A percentile compares a stretch with the other conserved stretches of the same genome.
Conservation (phyloP, 2,329 filamentous ascomycete species). For the Fusarium clavum region DNA sequence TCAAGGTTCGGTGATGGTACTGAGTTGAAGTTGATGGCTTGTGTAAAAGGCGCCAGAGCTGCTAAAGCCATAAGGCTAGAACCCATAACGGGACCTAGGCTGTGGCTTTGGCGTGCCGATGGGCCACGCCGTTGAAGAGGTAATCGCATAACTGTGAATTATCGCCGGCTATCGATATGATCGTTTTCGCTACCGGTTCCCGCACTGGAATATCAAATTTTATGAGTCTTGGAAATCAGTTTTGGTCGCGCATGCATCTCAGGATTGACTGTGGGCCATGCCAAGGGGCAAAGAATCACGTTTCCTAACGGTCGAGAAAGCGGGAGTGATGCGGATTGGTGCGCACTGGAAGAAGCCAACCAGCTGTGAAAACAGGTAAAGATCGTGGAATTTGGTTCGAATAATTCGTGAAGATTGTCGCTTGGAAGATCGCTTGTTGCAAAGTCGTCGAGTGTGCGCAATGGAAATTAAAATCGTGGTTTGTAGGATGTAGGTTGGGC, state of each 20-base stretch:
- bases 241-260: constrained; percentile 46
- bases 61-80: constrained; percentile 55
- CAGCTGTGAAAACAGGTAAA: constrained; percentile 8
- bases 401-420: constrained; percentile 8
- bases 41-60: constrained; percentile 57
- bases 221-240: constrained; percentile 28
- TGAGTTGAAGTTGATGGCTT: constrained; percentile 68
- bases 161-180: constrained; percentile 29
- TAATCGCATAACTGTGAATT: constrained; percentile 60
- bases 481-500: constrained; percentile 40
- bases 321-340: constrained; percentile 12
- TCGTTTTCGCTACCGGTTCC: constrained; percentile 13
- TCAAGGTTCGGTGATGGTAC: constrained; percentile 80
- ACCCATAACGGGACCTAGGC: constrained; percentile 40
- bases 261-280: constrained; percentile 45
- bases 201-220: constrained; percentile 19
- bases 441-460: constrained; percentile 10
- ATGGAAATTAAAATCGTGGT: constrained; percentile 31
- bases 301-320: constrained; percentile 23
- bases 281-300: constrained; percentile 41
- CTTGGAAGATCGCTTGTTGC: constrained; percentile 18
- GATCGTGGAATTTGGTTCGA: constrained; percentile 1
- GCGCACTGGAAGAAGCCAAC: neutral
- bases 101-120: constrained; percentile 54
- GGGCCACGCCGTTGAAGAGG: constrained; percentile 55